phyloP scores from a whole-genome alignment of 202 grass and related monocot species.

The Schoenoplectus tabernaemontani region DNA sequence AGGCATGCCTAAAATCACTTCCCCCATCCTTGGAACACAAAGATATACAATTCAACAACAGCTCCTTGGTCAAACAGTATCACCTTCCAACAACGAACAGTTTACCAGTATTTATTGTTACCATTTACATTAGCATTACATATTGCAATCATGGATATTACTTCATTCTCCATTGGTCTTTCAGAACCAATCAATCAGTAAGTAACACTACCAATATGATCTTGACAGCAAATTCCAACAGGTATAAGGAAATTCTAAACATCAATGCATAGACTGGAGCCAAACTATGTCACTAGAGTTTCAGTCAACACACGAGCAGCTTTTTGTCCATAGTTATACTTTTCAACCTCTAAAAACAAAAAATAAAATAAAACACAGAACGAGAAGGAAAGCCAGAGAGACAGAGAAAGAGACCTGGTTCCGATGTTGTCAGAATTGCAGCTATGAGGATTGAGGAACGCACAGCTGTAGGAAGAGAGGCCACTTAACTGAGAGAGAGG shows the following conservation, averaged over 20 bases:
- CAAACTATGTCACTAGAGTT: neutral
- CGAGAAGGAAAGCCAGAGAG: neutral
- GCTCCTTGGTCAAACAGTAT: neutral
- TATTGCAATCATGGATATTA: neutral
- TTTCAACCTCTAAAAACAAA: neutral
- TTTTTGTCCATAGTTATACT: neutral
- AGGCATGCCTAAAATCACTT: constrained; percentile 57
- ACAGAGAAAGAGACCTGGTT: neutral
- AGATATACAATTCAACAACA: neutral
- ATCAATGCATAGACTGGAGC: neutral
- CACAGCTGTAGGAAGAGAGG: neutral
- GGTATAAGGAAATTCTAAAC: too few relatives aligned
- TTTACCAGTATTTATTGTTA: neutral
- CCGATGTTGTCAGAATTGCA: neutral
- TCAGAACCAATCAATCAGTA: neutral
- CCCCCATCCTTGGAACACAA: constrained; percentile 21
- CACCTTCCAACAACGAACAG: neutral
- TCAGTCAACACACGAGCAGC: neutral
- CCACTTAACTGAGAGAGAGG: neutral
- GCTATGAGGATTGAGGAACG: too few relatives aligned
- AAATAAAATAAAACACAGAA: neutral
- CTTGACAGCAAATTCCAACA: too few relatives aligned
- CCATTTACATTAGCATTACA: neutral
- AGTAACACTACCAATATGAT: too few relatives aligned
- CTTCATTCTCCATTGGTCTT: neutral